Evolutionary conservation across 2,329 filamentous ascomycete species (phyloP), one percentile per base, ranked within the genome.

Genomic region (Paecilomyces formosus): DNA sequence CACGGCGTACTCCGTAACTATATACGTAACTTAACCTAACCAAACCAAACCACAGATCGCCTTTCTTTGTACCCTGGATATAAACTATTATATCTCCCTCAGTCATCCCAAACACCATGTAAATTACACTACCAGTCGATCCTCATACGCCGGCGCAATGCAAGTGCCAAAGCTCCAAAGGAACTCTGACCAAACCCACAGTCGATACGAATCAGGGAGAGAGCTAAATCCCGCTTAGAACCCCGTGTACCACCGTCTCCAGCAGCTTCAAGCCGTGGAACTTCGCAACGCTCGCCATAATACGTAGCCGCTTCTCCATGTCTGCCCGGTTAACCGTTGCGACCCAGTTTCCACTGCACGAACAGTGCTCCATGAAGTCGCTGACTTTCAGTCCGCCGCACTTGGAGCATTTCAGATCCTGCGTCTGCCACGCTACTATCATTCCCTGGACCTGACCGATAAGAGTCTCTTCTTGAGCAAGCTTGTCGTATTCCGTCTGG

Each of bases 331-430:
- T 83, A 60, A 92, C 80, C 21, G 86, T 90, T 63, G 85, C 85
- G 18, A 81, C 82, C 94, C 94, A 99, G 60, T 84, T 83, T 3
- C 94, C 94, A 61, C 90, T 90, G 78, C 94, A 99, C 11, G 87
- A 88, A 75, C 95, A 99, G 74, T 97, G 92, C 73, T 97, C 93
- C 86, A 94, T 92, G 67, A 97, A 95, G 68, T 97, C 93, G 71
- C 96, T 97, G 49, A 90, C 81, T 69, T 91, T 80, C 45, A 96
- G 74, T 3, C 76, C 67, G 50, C 73, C 74, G 66, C 84, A 87
- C 65, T 90, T 90, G 31, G 82, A 85, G 72, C 94, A 99, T 75
- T 91, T 91, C 59, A 97, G 76, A 72, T 99, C 94, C 76, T 97
- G 93, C 33, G 88, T 90, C 62, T 86, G 82, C 92, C 95, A 99